phyloP scores from a whole-genome alignment of 441 rosid species.

The Codiaeum variegatum region DNA sequence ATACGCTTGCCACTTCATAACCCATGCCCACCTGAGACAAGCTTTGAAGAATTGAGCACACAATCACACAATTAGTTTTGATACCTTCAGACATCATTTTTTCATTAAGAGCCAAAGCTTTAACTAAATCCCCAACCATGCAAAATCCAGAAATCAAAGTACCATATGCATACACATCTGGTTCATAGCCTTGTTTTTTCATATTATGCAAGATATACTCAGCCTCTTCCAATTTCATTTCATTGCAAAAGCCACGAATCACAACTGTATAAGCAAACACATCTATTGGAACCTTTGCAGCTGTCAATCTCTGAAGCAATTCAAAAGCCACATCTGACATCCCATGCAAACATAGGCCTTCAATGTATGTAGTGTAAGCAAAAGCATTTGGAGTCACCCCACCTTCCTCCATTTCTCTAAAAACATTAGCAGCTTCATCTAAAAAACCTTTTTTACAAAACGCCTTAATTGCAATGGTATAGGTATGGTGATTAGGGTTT shows the following conservation, averaged over 20 bases:
- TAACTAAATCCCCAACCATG: slow-evolving; percentile 35
- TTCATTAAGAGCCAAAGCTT: slow-evolving; percentile 43
- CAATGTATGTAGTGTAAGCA: slow-evolving; percentile 52
- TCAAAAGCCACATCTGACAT: slow-evolving; percentile 40
- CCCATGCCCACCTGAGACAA: slow-evolving; percentile 40
- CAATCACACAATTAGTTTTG: slow-evolving; percentile 52
- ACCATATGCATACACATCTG: slow-evolving; percentile 37
- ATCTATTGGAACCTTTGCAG: slow-evolving; percentile 29
- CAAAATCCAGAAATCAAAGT: slow-evolving; percentile 47
- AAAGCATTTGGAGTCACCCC: slow-evolving; percentile 38
- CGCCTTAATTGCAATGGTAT: slow-evolving; percentile 56
- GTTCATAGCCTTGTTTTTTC: slow-evolving; percentile 44
- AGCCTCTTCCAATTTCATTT: slow-evolving; percentile 58
- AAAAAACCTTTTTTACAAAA: slow-evolving; percentile 51
- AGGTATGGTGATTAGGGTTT: slow-evolving; percentile 50
- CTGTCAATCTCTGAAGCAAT: slow-evolving; percentile 27
- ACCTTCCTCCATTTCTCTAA: slow-evolving; percentile 43
- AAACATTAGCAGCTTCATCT: slow-evolving; percentile 36
- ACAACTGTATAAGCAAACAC: slow-evolving; percentile 40
- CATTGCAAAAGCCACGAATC: slow-evolving; percentile 53
- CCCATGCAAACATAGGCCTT: slow-evolving; percentile 54
- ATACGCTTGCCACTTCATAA: slow-evolving; percentile 35
- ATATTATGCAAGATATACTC: slow-evolving; percentile 40
- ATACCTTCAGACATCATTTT: slow-evolving; percentile 50
- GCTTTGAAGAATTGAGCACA: slow-evolving; percentile 53